Conservation (phyloP, 1,284 basidiomycete species). For the Ceratobasidium sp. region DNA sequence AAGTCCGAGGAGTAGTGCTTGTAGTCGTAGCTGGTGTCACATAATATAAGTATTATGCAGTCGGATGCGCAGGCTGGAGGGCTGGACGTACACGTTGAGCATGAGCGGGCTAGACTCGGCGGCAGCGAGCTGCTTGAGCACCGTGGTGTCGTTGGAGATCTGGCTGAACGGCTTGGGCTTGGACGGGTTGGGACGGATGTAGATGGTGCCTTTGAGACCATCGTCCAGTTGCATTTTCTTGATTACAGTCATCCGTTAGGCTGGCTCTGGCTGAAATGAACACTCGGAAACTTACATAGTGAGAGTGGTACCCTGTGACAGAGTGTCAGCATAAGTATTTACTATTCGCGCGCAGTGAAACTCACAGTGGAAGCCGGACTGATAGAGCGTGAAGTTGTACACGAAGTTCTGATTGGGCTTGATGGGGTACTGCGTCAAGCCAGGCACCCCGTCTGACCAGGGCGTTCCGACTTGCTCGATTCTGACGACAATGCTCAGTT, state of each 20-base stretch:
- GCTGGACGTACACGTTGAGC: slow-evolving; percentile 2
- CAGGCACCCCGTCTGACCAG: slow-evolving; percentile 45
- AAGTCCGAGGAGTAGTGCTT: slow-evolving; percentile 40
- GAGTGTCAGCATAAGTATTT: not conserved
- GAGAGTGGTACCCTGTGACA: slow-evolving; percentile 28
- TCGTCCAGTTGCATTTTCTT: slow-evolving; percentile 39
- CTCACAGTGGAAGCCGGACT: slow-evolving; percentile 27
- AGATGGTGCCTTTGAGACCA: slow-evolving; percentile 35
- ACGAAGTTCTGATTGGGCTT: not conserved
- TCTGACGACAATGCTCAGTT: not conserved
- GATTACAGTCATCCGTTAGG: not conserved
- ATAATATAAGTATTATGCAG: not conserved
- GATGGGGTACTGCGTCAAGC: slow-evolving; percentile 29
- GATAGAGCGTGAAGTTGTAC: slow-evolving; percentile 28
- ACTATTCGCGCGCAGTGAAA: no score
- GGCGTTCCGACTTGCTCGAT: slow-evolving; percentile 42
- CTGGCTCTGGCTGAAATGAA: not conserved
- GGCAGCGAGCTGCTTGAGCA: slow-evolving; percentile 15
- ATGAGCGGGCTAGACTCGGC: slow-evolving; percentile 22
- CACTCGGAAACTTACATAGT: slow-evolving; percentile 12
- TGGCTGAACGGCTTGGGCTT: slow-evolving; percentile 39
- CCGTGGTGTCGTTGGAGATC: slow-evolving; percentile 29
- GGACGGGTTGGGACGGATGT: slow-evolving; percentile 35
- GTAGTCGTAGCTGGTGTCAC: slow-evolving; percentile 27
- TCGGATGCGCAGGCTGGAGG: no score